Evolutionary conservation across 139 green algal genomes (phyloP).

Genomic region (Pseudopediastrum boryanum): DNA sequence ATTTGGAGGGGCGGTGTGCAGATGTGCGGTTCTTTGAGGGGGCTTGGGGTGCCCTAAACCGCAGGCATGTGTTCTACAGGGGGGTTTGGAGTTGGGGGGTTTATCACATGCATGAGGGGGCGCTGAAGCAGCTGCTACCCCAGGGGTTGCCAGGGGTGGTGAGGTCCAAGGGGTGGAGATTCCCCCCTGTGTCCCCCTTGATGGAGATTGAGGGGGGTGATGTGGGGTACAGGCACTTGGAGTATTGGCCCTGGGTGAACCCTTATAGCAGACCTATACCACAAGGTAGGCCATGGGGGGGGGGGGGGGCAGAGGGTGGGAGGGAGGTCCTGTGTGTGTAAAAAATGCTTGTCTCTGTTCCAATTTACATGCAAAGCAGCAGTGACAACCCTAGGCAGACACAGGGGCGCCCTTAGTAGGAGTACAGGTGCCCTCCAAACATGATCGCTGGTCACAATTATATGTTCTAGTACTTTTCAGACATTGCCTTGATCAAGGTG

Average conservation of each 20-base stretch:
- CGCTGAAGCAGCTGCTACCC: slow-evolving; percentile 20
- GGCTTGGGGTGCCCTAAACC: background rate
- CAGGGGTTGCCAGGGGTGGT: background rate
- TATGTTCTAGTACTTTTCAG: too few relatives aligned
- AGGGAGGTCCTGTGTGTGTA: background rate
- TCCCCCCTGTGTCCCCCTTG: background rate
- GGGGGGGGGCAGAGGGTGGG: background rate
- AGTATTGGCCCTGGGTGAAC: slow-evolving; percentile 33
- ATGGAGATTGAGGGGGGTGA: background rate
- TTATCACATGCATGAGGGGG: background rate
- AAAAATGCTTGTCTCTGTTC: too few relatives aligned
- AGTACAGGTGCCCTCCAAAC: too few relatives aligned
- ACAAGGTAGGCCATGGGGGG: background rate
- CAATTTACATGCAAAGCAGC: too few relatives aligned
- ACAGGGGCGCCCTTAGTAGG: too few relatives aligned
- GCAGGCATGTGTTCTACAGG: background rate
- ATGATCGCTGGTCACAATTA: too few relatives aligned
- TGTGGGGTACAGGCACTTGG: slow-evolving; percentile 4
- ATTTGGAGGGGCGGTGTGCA: background rate
- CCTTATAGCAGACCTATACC: slow-evolving; percentile 23
- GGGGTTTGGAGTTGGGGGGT: slow-evolving; percentile 16
- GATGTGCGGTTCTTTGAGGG: background rate
- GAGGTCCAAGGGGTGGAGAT: background rate
- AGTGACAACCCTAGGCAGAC: too few relatives aligned
- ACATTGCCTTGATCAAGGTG: too few relatives aligned